These are phyloP conservation scores for Pilasporangium apinafurcum DNA, from an alignment of 352 stramenopile species.

Conservation along the genomic window DNA sequence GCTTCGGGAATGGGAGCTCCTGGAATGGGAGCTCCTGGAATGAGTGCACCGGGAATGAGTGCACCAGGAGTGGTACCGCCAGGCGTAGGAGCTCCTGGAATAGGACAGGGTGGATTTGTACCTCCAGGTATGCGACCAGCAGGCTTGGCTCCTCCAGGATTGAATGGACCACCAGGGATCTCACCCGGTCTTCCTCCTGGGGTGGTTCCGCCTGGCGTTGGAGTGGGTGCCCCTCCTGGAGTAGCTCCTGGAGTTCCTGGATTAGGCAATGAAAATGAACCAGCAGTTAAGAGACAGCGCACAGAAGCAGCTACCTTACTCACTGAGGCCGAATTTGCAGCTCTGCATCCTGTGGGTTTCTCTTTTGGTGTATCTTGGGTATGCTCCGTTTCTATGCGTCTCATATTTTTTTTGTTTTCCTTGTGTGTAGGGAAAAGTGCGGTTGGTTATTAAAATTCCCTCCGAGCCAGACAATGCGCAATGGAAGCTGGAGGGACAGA, in stretches of 20 bases:
- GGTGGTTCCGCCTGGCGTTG: neutral
- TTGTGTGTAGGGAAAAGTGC: conserved; percentile 45
- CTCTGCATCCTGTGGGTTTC: conserved; percentile 54
- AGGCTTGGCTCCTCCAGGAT: conserved; percentile 4
- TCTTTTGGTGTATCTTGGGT: neutral
- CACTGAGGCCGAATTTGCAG: conserved; percentile 77
- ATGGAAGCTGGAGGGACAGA: conserved; percentile 94
- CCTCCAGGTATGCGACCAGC: conserved; percentile 2
- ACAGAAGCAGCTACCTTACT: conserved; percentile 53
- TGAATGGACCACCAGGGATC: conserved; percentile 12
- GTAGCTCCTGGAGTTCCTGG: neutral
- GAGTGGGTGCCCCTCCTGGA: conserved; percentile 1
- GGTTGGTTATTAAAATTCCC: conserved; percentile 74
- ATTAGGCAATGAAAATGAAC: conserved; percentile 25
- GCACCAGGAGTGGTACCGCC: conserved; percentile 18
- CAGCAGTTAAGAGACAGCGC: conserved; percentile 63
- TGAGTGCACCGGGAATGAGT: conserved; percentile 17
- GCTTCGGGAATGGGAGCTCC: too few relatives aligned
- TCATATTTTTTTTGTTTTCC: conserved; percentile 8
- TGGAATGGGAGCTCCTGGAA: conserved; percentile 16
- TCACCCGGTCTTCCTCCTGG: neutral
- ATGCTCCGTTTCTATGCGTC: neutral
- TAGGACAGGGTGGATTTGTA: neutral
- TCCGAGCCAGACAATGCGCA: conserved; percentile 84
- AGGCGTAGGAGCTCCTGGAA: conserved; percentile 15